Evolutionary conservation across 257 asterid species (phyloP), one percentile per base, ranked within the genome.

Genomic region (Penstemon davidsonii): DNA sequence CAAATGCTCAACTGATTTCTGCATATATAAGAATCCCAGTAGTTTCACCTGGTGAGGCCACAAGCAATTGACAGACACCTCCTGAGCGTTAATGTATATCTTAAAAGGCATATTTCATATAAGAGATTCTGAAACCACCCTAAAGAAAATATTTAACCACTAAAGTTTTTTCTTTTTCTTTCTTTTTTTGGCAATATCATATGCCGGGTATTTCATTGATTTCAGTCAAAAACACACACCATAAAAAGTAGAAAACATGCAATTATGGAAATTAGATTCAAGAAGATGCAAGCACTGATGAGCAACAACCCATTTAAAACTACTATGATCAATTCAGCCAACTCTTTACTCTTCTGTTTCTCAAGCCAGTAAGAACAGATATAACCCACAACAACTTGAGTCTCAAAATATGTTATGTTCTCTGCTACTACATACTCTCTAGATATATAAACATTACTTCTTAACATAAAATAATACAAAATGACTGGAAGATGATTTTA

Each of bases 41-140:
- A 11, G 71, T 73, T 73, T 76, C 72, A 55, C 75, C 74, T 62
- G 84, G 73, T 60, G 73, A 73, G 70, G 62, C 77, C 78, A 57
- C n/a, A 43, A 49, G 76, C 76, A 76, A 46, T 57, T 44, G 52
- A 67, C 75, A 62, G 76, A 56, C 80, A 78, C 80, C 87, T 71
- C 84, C 75, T 42, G 5, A 1, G 67, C 36, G 50, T 41, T 71
- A 69, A 54, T 36, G 38, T 51, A 64, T 69, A 64, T 69, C 82
- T 62, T 73, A 50, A 64, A 79, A n/a, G 68, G 46, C 76, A 72
- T 75, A 74, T 79, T 25, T n/a, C 81, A 75, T 64, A 77, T 77
- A 74, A 70, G 60, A 64, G 44, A 19, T 38, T 8, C 5, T 15
- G 13, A 56, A 8, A 62, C 1, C 37, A 60, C n/a, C n/a, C 65